Evolutionary conservation across 306 rosid species (phyloP).

Genomic region (Corylus avellana): DNA sequence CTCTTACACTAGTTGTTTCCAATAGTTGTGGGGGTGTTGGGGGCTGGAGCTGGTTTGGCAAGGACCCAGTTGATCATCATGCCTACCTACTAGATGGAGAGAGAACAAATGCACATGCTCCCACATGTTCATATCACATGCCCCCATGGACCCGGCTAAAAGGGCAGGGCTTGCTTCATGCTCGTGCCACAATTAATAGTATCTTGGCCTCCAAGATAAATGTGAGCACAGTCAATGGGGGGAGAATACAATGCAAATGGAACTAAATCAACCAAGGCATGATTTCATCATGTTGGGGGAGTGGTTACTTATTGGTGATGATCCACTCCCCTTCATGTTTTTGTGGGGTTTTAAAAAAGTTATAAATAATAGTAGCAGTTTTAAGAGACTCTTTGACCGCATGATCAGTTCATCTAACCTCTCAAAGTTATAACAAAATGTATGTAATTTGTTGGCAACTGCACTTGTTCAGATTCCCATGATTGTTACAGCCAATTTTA

Average conservation of each 20-base stretch:
- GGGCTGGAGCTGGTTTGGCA: neutral
- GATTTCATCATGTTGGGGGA: neutral
- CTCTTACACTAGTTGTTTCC: neutral
- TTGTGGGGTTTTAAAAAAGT: no score
- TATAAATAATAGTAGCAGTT: no score
- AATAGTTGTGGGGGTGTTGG: neutral
- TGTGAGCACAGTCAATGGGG: slow-evolving; percentile 1
- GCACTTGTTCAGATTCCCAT: no score
- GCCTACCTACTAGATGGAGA: neutral
- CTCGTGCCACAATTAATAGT: slow-evolving; percentile 33
- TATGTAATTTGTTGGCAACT: no score
- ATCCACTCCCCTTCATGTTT: neutral
- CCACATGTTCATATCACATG: slow-evolving; percentile 33
- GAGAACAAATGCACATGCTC: slow-evolving; percentile 44
- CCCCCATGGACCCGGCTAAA: slow-evolving; percentile 15
- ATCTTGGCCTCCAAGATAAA: slow-evolving; percentile 44
- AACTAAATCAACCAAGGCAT: neutral
- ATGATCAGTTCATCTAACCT: no score
- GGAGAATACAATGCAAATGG: neutral
- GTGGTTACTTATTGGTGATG: slow-evolving; percentile 27
- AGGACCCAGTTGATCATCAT: no score
- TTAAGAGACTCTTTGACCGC: no score
- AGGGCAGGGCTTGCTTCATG: slow-evolving; percentile 31
- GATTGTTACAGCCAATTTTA: no score
- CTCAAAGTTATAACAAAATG: no score